phyloP scores from a whole-genome alignment of 805 yeast genomes.

The Saturnispora diversa region DNA sequence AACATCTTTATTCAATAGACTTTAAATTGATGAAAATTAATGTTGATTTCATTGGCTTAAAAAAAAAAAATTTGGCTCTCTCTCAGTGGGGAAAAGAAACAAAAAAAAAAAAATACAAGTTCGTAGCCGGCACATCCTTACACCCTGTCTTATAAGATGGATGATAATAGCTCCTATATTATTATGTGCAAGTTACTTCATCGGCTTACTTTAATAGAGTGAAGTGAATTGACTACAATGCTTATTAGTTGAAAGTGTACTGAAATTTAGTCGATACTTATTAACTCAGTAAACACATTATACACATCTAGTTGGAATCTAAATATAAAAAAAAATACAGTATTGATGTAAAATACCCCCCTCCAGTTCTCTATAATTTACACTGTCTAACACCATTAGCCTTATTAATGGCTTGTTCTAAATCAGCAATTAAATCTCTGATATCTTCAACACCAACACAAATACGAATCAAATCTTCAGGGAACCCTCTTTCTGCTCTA shows the following conservation, averaged over 20 bases:
- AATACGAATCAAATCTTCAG: slow-evolving; percentile 83
- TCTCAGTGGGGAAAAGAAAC: background rate
- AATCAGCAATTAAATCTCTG: slow-evolving; percentile 75
- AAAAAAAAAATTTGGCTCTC: background rate
- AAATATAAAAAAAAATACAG: background rate
- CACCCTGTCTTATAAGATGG: too few species aligned
- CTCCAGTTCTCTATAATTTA: slow-evolving; percentile 14
- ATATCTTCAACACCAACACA: slow-evolving; percentile 87
- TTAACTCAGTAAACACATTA: too few species aligned
- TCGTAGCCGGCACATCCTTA: too few species aligned
- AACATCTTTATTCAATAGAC: background rate
- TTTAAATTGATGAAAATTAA: background rate
- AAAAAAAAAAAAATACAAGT: too few species aligned
- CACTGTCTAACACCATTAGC: slow-evolving; percentile 39
- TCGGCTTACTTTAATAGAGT: too few species aligned
- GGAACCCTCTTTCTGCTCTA: slow-evolving; percentile 80
- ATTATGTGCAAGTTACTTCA: too few species aligned
- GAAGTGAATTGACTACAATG: too few species aligned
- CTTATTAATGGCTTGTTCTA: slow-evolving; percentile 57
- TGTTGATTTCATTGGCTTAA: background rate
- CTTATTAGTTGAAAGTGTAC: too few species aligned
- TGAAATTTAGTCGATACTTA: too few species aligned
- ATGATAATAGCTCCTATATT: too few species aligned
- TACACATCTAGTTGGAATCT: background rate
- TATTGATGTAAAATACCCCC: background rate